Base-by-base conservation (phyloP, 2,329 filamentous ascomycete species). In the Claviceps maximensis region DNA sequence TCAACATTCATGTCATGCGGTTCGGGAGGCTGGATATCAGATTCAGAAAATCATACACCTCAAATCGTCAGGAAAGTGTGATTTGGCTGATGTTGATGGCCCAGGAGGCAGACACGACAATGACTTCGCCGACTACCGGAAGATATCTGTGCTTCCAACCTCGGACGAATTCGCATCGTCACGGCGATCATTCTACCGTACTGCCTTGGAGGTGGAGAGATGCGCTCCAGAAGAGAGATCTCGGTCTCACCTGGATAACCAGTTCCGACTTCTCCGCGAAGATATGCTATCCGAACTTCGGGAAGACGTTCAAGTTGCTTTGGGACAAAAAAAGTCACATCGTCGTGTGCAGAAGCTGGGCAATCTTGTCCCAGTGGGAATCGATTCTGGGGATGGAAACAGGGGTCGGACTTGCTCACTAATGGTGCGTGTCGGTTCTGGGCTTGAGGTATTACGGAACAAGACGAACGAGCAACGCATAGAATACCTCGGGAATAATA, bases 51-150 rank as follows among this genome's bases (percentile, higher is more conserved):
- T 67, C 1, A 51, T 74, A 5, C 56, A 65, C 21, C 53, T 68
- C 42, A 63, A 62, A 23, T 63, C 63, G 2, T 52, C 59, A 0
- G 54, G 55, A 0, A 42, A 50, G 0, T 9, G 31, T 13, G 40
- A 10, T 9, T 50, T 55, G 8, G 44, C 47, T 15, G 31, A 62
- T 33, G 61, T 59, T 1, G 75, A 83, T 0, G 86, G 86, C 0
- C 76, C 83, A 0, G 86, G 86, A 0, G 84, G 84, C 0, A 75
- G 86, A 0, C 85, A 90, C 57, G 83, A 89, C 63, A 90, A 90
- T 52, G 86, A 89, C 58, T 77, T 77, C 60, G 68, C 60, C 1
- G 73, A 87, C 57, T 83, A 82, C 58, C 73, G 78, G 0, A 55
- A 79, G 0, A 80, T 87, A 36, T 67, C 75, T 2, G 80, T 89